phyloP scores from a whole-genome alignment of 257 asterid genomes.

The Solanum sitiens region DNA sequence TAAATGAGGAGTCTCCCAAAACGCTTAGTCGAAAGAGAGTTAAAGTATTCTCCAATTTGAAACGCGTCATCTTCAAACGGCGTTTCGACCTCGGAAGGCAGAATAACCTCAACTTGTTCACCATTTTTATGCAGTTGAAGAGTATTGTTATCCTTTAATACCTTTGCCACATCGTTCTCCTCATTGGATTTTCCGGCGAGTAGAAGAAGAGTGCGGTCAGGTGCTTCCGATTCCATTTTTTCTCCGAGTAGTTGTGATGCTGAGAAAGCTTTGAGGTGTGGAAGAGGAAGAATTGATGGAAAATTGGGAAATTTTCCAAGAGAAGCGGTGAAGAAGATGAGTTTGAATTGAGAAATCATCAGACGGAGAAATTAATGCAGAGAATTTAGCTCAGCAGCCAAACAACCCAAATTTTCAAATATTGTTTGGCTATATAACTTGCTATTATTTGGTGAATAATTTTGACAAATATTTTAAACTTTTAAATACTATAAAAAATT shows the following conservation, averaged over 20 bases:
- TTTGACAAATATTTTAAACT: too few relatives aligned
- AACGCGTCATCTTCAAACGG: slow-evolving; percentile 18
- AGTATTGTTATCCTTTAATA: slow-evolving; percentile 29
- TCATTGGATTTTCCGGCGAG: slow-evolving; percentile 55
- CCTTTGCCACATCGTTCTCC: slow-evolving; percentile 47
- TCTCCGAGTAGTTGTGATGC: neutral
- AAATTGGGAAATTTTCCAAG: neutral
- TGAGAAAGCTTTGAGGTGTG: neutral
- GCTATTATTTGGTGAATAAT: neutral
- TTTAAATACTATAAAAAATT: too few relatives aligned
- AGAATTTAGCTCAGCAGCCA: neutral
- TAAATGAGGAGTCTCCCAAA: slow-evolving; percentile 66
- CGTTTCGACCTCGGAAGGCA: slow-evolving; percentile 39
- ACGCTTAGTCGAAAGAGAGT: slow-evolving; percentile 33
- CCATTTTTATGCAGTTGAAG: slow-evolving; percentile 45
- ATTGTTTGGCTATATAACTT: neutral
- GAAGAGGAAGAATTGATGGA: neutral
- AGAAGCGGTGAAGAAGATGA: neutral
- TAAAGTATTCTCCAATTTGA: slow-evolving; percentile 35
- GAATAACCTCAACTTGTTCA: slow-evolving; percentile 17
- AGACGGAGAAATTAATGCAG: neutral
- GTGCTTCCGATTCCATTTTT: slow-evolving; percentile 44
- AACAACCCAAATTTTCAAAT: neutral
- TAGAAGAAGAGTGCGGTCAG: slow-evolving; percentile 23
- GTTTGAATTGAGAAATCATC: neutral